Evolutionary conservation across 192 early-diverging fungal genomes (phyloP).

Genomic region (Glomus cerebriforme): DNA sequence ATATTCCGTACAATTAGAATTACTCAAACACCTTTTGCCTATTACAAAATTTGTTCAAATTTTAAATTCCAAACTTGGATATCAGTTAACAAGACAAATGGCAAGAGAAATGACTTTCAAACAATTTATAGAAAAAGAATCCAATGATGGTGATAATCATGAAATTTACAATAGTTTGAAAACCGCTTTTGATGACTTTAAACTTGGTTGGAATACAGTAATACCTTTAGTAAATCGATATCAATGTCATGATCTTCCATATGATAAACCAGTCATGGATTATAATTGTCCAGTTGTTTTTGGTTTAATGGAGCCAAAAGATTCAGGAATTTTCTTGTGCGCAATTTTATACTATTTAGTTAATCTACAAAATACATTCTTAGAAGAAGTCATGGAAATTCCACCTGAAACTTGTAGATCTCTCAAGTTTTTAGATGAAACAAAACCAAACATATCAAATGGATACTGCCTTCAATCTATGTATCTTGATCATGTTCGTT

Average conservation of each 20-base stretch:
- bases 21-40: not conserved
- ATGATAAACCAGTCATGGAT: constrained; percentile 17
- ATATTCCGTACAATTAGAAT: not conserved
- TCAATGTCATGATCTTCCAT: constrained; percentile 28
- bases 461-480: not conserved
- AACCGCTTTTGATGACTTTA: no score
- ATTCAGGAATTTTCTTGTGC: no score
- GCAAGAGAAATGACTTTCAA: not conserved
- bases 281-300: no score
- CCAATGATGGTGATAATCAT: no score
- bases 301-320: no score
- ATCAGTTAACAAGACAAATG: constrained; percentile 19
- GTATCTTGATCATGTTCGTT: not conserved
- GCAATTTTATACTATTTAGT: constrained; percentile 26
- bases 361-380: constrained; percentile 24
- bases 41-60: not conserved
- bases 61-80: not conserved
- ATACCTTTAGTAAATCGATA: constrained; percentile 8
- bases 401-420: not conserved
- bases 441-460: not conserved
- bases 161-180: no score
- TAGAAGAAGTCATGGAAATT: constrained; percentile 7
- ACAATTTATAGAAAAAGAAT: no score
- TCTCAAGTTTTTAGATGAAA: no score
- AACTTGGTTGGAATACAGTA: constrained; percentile 22